Conservation (phyloP, 139 green algal species). For the Deuterostichococcus epilithicus region DNA sequence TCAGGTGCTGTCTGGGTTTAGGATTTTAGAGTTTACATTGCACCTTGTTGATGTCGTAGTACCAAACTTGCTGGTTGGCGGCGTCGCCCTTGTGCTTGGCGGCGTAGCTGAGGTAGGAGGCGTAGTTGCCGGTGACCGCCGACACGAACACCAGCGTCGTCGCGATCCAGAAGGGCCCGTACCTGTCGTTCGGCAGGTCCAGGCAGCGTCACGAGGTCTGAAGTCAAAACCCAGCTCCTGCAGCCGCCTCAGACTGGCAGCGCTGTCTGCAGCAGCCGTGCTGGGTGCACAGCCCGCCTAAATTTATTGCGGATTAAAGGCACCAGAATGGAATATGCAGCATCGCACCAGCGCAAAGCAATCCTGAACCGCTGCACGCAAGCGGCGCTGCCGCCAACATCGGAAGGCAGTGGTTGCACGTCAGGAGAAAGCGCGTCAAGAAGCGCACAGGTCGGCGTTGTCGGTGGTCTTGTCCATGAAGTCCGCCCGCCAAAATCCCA, state of each 20-base stretch:
- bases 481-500: conserved; percentile 62
- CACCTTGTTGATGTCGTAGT: conserved; percentile 53
- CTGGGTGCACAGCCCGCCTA: no score
- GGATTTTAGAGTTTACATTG: background rate
- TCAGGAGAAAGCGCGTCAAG: background rate
- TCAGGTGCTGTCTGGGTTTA: background rate
- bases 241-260: no score
- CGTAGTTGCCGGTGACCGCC: conserved; percentile 69
- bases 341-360: no score
- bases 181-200: conserved; percentile 33
- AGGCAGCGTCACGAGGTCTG: no score
- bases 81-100: conserved; percentile 7
- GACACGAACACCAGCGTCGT: conserved; percentile 83
- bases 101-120: conserved; percentile 56
- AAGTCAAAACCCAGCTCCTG: no score
- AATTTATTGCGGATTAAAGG: no score
- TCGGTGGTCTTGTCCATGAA: conserved; percentile 67
- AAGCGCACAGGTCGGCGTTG: conserved; percentile 69
- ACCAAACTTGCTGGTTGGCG: conserved; percentile 20
- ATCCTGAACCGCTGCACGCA: no score
- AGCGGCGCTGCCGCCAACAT: no score
- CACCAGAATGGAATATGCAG: no score
- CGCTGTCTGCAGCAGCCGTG: no score
- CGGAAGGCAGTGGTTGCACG: no score
- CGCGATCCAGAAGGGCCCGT: conserved; percentile 84